phyloP scores from a whole-genome alignment of 2,329 filamentous ascomycete species.

The Lojkania enalia region DNA sequence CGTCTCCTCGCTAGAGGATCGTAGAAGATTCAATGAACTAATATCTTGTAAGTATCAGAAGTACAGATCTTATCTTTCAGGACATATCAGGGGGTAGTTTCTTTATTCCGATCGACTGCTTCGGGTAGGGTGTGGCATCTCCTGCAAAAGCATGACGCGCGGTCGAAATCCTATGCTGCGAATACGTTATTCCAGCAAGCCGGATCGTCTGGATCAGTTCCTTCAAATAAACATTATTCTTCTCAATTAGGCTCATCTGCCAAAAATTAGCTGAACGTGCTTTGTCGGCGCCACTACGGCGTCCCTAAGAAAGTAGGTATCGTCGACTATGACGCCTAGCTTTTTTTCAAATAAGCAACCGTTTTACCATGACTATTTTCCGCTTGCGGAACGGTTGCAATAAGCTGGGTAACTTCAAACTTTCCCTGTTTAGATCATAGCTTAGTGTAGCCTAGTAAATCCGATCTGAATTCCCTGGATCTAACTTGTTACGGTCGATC shows the following conservation, averaged over 20 bases:
- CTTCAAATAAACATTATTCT: too few relatives aligned
- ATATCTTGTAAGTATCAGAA: neutral
- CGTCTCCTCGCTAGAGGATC: constrained; percentile 3
- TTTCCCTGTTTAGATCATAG: neutral
- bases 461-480: neutral
- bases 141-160: too few relatives aligned
- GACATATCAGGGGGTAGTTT: neutral
- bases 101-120: neutral
- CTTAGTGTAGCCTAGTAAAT: neutral
- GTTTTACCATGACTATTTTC: neutral
- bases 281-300: neutral
- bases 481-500: neutral
- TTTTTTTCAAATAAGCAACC: neutral
- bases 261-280: too few relatives aligned
- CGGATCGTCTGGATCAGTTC: too few relatives aligned
- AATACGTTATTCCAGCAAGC: too few relatives aligned
- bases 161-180: too few relatives aligned
- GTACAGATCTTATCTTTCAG: neutral
- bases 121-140: too few relatives aligned
- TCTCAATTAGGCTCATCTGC: too few relatives aligned
- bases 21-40: neutral
- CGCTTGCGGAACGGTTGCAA: neutral
- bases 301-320: neutral
- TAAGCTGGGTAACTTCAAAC: neutral
- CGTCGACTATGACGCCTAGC: neutral